Percentiles rank a stretch among this genome's conserved stretches.
phyloP scores from a whole-genome alignment of 192 early-diverging fungal genomes.

The Backusella tarrabulga region DNA sequence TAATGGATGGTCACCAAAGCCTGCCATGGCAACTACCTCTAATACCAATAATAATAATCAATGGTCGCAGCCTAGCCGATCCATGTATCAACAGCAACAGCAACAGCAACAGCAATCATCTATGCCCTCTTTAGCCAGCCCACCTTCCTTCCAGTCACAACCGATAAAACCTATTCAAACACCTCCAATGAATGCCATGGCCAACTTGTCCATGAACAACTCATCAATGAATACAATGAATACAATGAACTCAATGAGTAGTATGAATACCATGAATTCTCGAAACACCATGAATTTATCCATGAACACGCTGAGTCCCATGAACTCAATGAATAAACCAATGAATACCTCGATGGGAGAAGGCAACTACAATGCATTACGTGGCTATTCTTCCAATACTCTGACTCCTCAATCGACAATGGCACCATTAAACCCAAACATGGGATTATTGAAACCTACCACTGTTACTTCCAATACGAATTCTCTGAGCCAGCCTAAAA shows the following conservation, averaged over 20 bases:
- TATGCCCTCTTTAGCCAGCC: not conserved
- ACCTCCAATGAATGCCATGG: not conserved
- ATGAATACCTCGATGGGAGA: not conserved
- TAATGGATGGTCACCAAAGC: not conserved
- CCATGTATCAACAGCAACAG: not conserved
- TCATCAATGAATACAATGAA: not conserved
- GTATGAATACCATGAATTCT: not conserved
- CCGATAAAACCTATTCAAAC: not conserved
- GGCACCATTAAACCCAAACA: not conserved
- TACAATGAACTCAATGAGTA: not conserved
- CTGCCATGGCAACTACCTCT: not conserved
- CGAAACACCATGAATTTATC: not conserved
- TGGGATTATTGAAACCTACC: conserved; percentile 20
- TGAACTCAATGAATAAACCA: not conserved
- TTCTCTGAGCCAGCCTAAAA: not conserved
- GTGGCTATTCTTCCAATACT: not conserved
- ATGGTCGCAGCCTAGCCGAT: not conserved
- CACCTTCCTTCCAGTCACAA: not conserved
- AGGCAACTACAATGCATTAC: conserved; percentile 2
- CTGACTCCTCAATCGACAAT: conserved; percentile 1
- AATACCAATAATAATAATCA: not conserved
- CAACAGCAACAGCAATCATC: not conserved
- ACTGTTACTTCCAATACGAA: not conserved
- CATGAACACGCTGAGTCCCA: not conserved
- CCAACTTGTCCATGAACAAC: not conserved